phyloP scores from a whole-genome alignment of 2,329 filamentous ascomycete species.

The Aspergillus sp. region DNA sequence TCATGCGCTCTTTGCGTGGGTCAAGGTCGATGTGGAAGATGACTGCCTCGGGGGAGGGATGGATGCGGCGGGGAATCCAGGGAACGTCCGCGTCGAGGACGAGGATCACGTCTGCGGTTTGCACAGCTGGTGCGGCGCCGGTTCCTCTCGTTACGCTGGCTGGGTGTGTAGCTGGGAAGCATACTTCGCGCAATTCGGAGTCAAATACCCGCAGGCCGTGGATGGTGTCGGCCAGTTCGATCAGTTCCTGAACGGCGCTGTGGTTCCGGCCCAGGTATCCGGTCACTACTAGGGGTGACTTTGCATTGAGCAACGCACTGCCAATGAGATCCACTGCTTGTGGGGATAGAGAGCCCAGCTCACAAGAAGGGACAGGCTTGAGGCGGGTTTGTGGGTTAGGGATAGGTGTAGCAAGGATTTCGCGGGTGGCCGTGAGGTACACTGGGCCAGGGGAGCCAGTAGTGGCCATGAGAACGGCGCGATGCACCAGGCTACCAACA shows the following conservation, averaged over 20 bases:
- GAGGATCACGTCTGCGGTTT: slow-evolving; percentile 76
- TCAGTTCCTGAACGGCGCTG: slow-evolving; percentile 44
- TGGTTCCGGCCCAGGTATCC: slow-evolving; percentile 51
- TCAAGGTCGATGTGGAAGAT: slow-evolving; percentile 68
- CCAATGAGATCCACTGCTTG: slow-evolving; percentile 41
- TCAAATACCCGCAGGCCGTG: slow-evolving; percentile 52
- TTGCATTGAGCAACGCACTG: slow-evolving; percentile 44
- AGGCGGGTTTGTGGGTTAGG: slow-evolving; percentile 16
- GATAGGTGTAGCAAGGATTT: slow-evolving; percentile 63
- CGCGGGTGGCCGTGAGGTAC: slow-evolving; percentile 74
- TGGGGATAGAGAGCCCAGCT: slow-evolving; percentile 6
- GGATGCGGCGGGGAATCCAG: slow-evolving; percentile 65
- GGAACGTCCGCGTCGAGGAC: slow-evolving; percentile 87
- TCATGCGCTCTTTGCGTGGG: slow-evolving; percentile 55
- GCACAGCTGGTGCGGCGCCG: slow-evolving; percentile 70
- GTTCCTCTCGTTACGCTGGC: slow-evolving; percentile 56
- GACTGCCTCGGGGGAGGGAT: slow-evolving; percentile 40
- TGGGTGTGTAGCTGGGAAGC: slow-evolving; percentile 43
- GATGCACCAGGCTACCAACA: slow-evolving; percentile 82
- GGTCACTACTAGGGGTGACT: slow-evolving; percentile 51
- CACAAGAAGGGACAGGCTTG: slow-evolving; percentile 5
- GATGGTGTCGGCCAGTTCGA: slow-evolving; percentile 49
- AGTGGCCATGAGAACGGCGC: slow-evolving; percentile 75
- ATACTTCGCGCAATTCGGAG: slow-evolving; percentile 55
- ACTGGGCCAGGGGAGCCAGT: slow-evolving; percentile 75